These are phyloP conservation scores for Adansonia gregorii DNA, from an alignment of 441 rosid genomes.

Conservation along the genomic window DNA sequence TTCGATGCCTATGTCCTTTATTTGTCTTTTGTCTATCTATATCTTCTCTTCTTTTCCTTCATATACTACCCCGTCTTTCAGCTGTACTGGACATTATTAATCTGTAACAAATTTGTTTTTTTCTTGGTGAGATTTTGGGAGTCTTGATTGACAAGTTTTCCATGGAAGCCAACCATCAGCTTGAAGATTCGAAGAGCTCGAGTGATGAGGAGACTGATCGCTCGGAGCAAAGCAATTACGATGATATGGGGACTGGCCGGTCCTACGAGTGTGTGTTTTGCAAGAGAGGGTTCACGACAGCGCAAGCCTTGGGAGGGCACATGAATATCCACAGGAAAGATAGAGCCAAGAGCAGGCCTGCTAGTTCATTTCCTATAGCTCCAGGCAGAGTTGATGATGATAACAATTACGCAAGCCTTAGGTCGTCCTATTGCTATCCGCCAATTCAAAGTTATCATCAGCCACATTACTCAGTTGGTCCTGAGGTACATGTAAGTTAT, in stretches of 20 bases:
- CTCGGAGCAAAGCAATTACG: constrained; percentile 34
- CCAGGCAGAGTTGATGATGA: constrained; percentile 24
- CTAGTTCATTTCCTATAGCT: constrained; percentile 27
- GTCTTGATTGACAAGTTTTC: background rate
- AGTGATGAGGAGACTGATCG: constrained; percentile 50
- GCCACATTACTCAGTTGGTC: constrained; percentile 27
- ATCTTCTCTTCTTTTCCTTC: too few relatives aligned
- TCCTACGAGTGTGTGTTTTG: constrained; percentile 52
- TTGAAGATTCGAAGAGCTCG: constrained; percentile 46
- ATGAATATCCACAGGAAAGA: constrained; percentile 56
- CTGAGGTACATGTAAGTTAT: constrained; percentile 26
- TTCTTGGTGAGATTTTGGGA: background rate
- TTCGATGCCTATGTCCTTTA: constrained; percentile 39
- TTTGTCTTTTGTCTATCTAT: constrained; percentile 36
- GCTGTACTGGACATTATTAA: too few relatives aligned
- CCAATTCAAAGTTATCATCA: constrained; percentile 35
- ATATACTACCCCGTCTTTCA: too few relatives aligned
- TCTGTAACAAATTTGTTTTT: too few relatives aligned
- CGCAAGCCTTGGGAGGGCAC: constrained; percentile 55
- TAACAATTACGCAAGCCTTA: constrained; percentile 15
- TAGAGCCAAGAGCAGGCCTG: constrained; percentile 39
- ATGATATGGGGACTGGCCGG: constrained; percentile 40
- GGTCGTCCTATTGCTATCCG: constrained; percentile 25
- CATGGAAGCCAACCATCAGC: constrained; percentile 47
- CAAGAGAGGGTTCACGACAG: constrained; percentile 55